Conservation (phyloP, 2,329 filamentous ascomycete species). For the Diaporthe sp. region DNA sequence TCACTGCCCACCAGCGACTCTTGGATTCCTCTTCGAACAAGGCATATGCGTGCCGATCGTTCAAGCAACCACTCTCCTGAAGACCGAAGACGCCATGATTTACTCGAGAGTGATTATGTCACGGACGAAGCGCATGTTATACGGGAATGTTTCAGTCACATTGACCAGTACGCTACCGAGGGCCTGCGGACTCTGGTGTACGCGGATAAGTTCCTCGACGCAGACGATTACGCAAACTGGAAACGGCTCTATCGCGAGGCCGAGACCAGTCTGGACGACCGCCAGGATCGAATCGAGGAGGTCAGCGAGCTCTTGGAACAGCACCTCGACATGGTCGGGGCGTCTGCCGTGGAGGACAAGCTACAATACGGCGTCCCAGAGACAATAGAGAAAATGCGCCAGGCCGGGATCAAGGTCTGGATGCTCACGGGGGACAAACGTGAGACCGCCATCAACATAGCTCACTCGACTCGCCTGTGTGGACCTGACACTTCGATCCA, state of each 20-base stretch:
- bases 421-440: slow-evolving; percentile 92
- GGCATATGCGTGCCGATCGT: slow-evolving; percentile 58
- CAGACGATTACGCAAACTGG: slow-evolving; percentile 80
- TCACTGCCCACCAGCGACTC: neutral
- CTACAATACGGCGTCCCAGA: slow-evolving; percentile 88
- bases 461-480: slow-evolving; percentile 77
- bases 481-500: slow-evolving; percentile 81
- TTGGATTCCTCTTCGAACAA: slow-evolving; percentile 43
- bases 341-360: slow-evolving; percentile 91
- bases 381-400: slow-evolving; percentile 84
- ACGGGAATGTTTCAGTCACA: slow-evolving; percentile 84
- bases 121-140: slow-evolving; percentile 75
- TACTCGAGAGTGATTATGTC: slow-evolving; percentile 60
- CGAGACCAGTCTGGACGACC: slow-evolving; percentile 80
- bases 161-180: slow-evolving; percentile 90
- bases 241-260: slow-evolving; percentile 82
- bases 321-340: slow-evolving; percentile 81
- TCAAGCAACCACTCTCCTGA: neutral
- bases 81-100: slow-evolving; percentile 65
- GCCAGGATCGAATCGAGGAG: slow-evolving; percentile 81
- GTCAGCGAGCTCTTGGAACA: slow-evolving; percentile 85
- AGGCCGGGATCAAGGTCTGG: slow-evolving; percentile 91
- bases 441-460: slow-evolving; percentile 89
- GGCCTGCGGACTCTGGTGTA: slow-evolving; percentile 86
- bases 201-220: slow-evolving; percentile 80